Evolutionary conservation across 768 basidiomycete genomes (phyloP).

Genomic region (Russula compacta): DNA sequence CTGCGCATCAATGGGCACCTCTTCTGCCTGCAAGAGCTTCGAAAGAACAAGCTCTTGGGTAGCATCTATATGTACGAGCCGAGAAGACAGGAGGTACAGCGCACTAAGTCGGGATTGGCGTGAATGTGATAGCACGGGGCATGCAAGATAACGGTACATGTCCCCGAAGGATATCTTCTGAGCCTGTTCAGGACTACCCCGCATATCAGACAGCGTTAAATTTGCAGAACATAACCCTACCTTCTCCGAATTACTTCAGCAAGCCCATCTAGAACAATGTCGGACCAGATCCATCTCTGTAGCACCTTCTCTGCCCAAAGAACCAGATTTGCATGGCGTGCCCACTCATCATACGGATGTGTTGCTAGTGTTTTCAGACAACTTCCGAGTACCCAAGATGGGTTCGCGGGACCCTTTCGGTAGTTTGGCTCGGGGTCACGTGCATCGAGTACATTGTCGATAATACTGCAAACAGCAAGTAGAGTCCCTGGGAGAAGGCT

Average conservation of each 20-base stretch:
- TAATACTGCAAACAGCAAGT: constrained; percentile 35
- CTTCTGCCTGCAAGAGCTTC: constrained; percentile 71
- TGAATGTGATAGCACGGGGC: constrained; percentile 64
- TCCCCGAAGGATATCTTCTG: constrained; percentile 31
- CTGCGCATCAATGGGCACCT: constrained; percentile 65
- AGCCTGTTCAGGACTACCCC: constrained; percentile 14
- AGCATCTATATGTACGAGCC: constrained; percentile 35
- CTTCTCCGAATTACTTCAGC: constrained; percentile 38
- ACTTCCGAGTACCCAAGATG: constrained; percentile 50
- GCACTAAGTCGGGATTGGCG: constrained; percentile 52
- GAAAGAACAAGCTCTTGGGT: constrained; percentile 47
- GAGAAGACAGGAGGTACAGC: constrained; percentile 53
- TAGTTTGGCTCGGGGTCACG: constrained; percentile 24
- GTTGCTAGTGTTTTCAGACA: constrained; percentile 47
- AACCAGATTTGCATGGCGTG: constrained; percentile 35
- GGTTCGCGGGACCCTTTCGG: constrained; percentile 31
- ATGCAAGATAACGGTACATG: constrained; percentile 44
- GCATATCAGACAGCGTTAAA: constrained; percentile 4
- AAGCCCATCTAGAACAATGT: constrained; percentile 46
- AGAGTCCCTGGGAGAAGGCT: constrained; percentile 40
- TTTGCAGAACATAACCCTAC: constrained; percentile 27
- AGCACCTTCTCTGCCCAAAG: constrained; percentile 40
- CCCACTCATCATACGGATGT: constrained; percentile 39
- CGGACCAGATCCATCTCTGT: constrained; percentile 50
- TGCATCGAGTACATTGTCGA: constrained; percentile 33